phyloP scores from a whole-genome alignment of 441 rosid species.

The Arabidopsis lyrata region DNA sequence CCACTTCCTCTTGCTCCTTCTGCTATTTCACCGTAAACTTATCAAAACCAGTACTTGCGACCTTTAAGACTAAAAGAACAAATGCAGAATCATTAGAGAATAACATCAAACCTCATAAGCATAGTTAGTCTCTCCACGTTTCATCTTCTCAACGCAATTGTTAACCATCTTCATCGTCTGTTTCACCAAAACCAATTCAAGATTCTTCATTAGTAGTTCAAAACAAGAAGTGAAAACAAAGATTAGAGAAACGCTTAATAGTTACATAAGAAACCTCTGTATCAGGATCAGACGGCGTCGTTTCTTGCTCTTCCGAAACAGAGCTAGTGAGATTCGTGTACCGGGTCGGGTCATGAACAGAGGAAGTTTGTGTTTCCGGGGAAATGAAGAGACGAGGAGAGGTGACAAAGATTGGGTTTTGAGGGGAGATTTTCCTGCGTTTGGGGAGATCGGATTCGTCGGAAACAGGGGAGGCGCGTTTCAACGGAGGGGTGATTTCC shows the following conservation, averaged over 20 bases:
- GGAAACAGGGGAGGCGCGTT: slow-evolving; percentile 44
- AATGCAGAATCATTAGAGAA: neutral
- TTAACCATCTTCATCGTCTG: slow-evolving; percentile 33
- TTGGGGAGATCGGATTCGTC: slow-evolving; percentile 37
- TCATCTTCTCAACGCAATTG: slow-evolving; percentile 1
- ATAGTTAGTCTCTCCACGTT: slow-evolving; percentile 26
- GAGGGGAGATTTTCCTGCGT: slow-evolving; percentile 37
- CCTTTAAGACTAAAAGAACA: neutral
- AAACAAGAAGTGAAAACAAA: slow-evolving; percentile 9
- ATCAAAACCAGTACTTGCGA: neutral
- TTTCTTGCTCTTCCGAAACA: slow-evolving; percentile 32
- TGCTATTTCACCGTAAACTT: neutral
- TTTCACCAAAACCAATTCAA: slow-evolving; percentile 14
- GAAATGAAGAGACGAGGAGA: slow-evolving; percentile 28
- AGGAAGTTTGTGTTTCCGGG: slow-evolving; percentile 19
- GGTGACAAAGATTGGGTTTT: slow-evolving; percentile 21
- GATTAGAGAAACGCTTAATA: neutral
- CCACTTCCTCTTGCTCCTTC: neutral
- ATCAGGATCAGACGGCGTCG: slow-evolving; percentile 25
- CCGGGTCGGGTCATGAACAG: neutral
- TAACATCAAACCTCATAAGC: slow-evolving; percentile 16
- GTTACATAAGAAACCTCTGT: slow-evolving; percentile 17
- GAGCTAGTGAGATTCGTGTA: slow-evolving; percentile 6
- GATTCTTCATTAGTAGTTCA: slow-evolving; percentile 16
- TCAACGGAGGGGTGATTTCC: slow-evolving; percentile 35